phyloP scores from a whole-genome alignment of 371 early-diverging fungal species.

The Saksenaea vasiformis region DNA sequence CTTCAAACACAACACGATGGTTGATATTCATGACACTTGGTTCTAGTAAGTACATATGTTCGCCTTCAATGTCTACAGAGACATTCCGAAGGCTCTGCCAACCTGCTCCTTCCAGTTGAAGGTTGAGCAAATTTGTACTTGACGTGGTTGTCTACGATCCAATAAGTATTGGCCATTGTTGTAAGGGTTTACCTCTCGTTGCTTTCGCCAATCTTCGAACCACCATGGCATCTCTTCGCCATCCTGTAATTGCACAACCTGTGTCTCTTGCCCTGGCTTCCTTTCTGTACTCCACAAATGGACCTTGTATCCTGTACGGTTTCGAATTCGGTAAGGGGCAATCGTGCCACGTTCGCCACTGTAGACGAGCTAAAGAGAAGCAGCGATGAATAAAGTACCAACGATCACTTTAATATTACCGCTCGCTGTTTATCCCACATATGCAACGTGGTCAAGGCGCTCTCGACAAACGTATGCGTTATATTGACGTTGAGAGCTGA shows the following conservation, averaged over 20 bases:
- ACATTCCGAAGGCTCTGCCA: conserved; percentile 93
- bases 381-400: not conserved
- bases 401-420: conserved; percentile 10
- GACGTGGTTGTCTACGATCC: conserved; percentile 26
- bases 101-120: conserved; percentile 83
- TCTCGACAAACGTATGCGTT: conserved; percentile 87
- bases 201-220: conserved; percentile 94
- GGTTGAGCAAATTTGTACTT: conserved; percentile 70
- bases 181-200: conserved; percentile 71
- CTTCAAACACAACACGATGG: conserved; percentile 87
- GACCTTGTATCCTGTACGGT: conserved; percentile 89
- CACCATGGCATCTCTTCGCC: conserved; percentile 86
- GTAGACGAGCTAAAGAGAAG: conserved; percentile 25
- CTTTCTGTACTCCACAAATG: conserved; percentile 83
- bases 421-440: conserved; percentile 47
- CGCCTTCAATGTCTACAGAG: conserved; percentile 87
- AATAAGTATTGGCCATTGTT: not conserved
- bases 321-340: conserved; percentile 84
- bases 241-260: conserved; percentile 69
- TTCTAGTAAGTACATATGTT: conserved; percentile 71
- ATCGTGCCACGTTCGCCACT: conserved; percentile 47
- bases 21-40: conserved; percentile 78
- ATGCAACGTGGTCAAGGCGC: conserved; percentile 66
- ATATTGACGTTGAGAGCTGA: conserved; percentile 86
- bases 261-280: conserved; percentile 58